Base-by-base conservation (phyloP, 2,329 filamentous ascomycete genomes). In the Cylindrodendrum hubeiense region DNA sequence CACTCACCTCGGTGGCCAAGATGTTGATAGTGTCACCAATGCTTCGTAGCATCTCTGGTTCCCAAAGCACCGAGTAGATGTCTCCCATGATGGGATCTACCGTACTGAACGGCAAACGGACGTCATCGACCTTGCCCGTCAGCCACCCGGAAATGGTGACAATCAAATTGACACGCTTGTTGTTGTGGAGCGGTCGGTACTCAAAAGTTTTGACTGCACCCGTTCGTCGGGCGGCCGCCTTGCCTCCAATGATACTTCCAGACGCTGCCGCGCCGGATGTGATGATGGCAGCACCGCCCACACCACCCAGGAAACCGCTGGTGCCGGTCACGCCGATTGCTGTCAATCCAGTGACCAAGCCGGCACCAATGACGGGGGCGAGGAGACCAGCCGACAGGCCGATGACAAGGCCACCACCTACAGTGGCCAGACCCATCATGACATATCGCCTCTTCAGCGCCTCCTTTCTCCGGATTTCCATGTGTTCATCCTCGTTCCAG, bases 1-100 rank as follows among this genome's bases (percentile, higher is more conserved):
- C 15, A 88, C 87, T 81, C 81, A 95, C 93, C 89, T 99, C 96
- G 34, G 96, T 99, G 63, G 96, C 96, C 69, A 99, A 84, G 80
- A 99, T 98, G 75, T 98, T 98, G 75, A 99, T 98, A 49, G 96
- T 99, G 78, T 96, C 93, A 87, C 96, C 96, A 91, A 98, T 99
- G 80, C 94, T 97, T 73, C 90, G 91, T 76, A 99, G 87, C 95
- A 99, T 97, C 77, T 99, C 96, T 3, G 96, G 97, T 79, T 99
- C 96, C 95, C 96, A 99, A 63, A 97, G 85, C 12, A 99, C 91
- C 1, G 95, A 98, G 81, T 99, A 99, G 17, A 99, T 90, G 77
- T 99, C 96, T 13, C 96, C 96, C 96, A 99, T 99, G 68, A 98
- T 89, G 1, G 97, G 94, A 78, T 99, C 95, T 7, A 99, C 92